A percentile compares a stretch with the other conserved stretches of the same genome.
These are phyloP conservation scores for Tieghemostelium lacteum DNA, from an alignment of 78 protist genomes.

Conservation along the genomic window DNA sequence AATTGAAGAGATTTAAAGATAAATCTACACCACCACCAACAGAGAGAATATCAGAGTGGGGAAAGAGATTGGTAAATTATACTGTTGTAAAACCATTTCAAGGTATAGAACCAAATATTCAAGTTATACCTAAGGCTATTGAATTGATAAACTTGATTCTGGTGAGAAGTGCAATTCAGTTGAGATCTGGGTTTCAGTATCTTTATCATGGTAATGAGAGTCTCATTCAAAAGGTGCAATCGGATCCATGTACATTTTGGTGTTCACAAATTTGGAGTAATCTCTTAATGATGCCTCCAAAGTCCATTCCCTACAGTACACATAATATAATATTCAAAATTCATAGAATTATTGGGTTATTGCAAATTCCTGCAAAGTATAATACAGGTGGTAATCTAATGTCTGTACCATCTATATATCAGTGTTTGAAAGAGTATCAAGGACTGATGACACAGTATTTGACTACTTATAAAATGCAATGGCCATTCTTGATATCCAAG, in stretches of 20 bases:
- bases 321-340: slow-evolving; percentile 34
- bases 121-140: slow-evolving; percentile 1
- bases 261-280: slow-evolving; percentile 6
- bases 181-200: slow-evolving; percentile 16
- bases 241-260: slow-evolving; percentile 39
- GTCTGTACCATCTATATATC: neutral
- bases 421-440: neutral
- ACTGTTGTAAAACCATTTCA: neutral
- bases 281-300: slow-evolving; percentile 1
- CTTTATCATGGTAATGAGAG: neutral
- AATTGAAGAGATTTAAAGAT: neutral
- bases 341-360: slow-evolving; percentile 4
- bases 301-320: neutral
- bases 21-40: neutral
- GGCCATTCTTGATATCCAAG: neutral
- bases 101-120: neutral
- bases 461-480: neutral
- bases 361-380: neutral
- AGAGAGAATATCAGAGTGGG: slow-evolving; percentile 11
- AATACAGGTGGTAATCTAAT: no score
- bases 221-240: neutral
- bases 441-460: neutral
- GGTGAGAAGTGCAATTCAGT: neutral
- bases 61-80: slow-evolving; percentile 36
- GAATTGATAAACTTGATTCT: neutral